Base-by-base conservation (phyloP, 2,329 filamentous ascomycete genomes). In the Stemphylium vesicarium region DNA sequence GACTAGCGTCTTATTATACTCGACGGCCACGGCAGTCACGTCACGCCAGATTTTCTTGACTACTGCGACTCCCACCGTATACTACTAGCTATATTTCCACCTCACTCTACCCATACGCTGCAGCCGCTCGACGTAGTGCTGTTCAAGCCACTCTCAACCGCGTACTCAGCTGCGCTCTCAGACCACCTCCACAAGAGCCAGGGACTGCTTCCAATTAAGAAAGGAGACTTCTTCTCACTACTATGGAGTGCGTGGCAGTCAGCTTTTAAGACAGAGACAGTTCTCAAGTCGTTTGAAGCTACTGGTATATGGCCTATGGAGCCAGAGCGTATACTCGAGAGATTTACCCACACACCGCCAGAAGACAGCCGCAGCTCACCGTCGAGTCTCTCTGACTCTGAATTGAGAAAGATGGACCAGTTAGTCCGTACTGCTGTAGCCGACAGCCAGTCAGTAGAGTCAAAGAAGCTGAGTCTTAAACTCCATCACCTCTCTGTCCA, bases 81-180 rank as follows among this genome's bases (percentile, higher is more conserved):
- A 9, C 50, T 46, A 10, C n/a, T 52, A 4, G n/a, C n/a, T 13
- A 13, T 46, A 2, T 33, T 35, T 36, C 44, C 35, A n/a, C 36
- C 50, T 46, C 42, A 46, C 11, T 31, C 24, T 24, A 51, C 33
- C 15, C 33, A 51, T 39, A 52, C 33, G 33, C 40, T 52, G 12
- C 33, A 52, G 18, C 50, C 42, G 6, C 43, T 52, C 15, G 42
- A 52, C 12, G 42, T 53, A 13, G 22, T 2, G 4, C 20, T 47
- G 24, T 47, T 47, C n/a, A 32, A 22, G 11, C 37, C 45, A 15
- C 36, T 48, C 12, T 45, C 42, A 10, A 2, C 16, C 0, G 31
- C 31, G 15, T 45, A 45, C 31, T 45, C 32, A n/a, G 36, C 16
- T 16, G 11, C 36, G 31, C 32, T 45, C 6, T n/a, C 18, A 8